Evolutionary conservation across 2,329 filamentous ascomycete genomes (phyloP), one percentile per base, ranked within the genome.

Genomic region (Aspergillus candidus): DNA sequence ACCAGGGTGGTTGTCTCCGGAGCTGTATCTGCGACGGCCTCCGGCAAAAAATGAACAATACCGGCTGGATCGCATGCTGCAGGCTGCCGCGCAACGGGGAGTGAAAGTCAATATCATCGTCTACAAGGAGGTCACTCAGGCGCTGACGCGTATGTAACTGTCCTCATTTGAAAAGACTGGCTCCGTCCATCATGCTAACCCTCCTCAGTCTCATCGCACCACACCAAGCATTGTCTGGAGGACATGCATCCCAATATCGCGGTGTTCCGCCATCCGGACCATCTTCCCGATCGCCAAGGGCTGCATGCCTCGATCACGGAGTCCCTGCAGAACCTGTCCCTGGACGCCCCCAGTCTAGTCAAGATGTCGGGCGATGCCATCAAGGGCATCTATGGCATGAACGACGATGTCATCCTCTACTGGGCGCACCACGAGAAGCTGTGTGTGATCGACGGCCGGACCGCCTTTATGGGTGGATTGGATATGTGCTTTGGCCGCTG

Each of bases 361-460:
- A 83, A 83, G 55, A 72, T 89, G 35, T 85, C 86, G 0, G 74
- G 75, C 17, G 86, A 93, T 57, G 78, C 84, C 1, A 61, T 94
- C 38, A 86, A 88, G 61, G 80, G 83, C 1, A 68, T 95, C 1
- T 95, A 94, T 59, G 90, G 90, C 42, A 83, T 86, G 39, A 80
- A 80, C 30, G 86, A 89, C 29, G 88, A 86, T 53, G 80, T 89
- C 1, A 84, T 94, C 10, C 70, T 95, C 1, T 95, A 88, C 67
- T 95, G 89, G 89, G 88, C 88, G 3, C 89, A 95, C 57, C 89
- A 95, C 56, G 89, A 96, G 69, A 96, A 96, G 67, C 77, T 95
- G 1, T 88, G 87, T 54, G 62, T 95, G 2, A 71, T 96, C 12
- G 89, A 96, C 62, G 80, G 83, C n/a, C 74, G 75, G 8, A 73